A percentile compares a stretch with the other conserved stretches of the same genome.
Evolutionary conservation across 192 early-diverging fungal genomes (phyloP).

Genomic region (Haplosporangium gracile): DNA sequence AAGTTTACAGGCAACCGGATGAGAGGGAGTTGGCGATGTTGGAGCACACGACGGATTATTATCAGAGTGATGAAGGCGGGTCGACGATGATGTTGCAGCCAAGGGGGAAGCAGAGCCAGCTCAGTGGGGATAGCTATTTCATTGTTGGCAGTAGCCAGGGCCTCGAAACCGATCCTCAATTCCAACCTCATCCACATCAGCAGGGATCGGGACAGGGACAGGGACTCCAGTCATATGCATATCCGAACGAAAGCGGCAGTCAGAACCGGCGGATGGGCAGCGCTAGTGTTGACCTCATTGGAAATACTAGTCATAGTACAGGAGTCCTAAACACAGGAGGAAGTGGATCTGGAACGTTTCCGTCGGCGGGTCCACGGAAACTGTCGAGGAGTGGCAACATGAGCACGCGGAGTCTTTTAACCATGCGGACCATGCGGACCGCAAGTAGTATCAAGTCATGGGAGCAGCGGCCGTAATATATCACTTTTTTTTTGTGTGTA

Average conservation of each 20-base stretch:
- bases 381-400: conserved; percentile 17
- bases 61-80: neutral
- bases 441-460: conserved; percentile 14
- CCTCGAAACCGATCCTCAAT: neutral
- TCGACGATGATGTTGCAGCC: neutral
- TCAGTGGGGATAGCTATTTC: conserved; percentile 31
- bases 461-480: neutral
- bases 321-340: neutral
- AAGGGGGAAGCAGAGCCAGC: conserved; percentile 11
- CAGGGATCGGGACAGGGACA: too few species aligned
- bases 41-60: neutral
- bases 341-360: neutral
- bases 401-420: conserved; percentile 29
- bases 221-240: neutral
- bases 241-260: neutral
- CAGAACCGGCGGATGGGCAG: neutral
- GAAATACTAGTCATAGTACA: neutral
- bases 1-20: neutral
- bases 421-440: conserved; percentile 31
- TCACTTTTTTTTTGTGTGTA: neutral
- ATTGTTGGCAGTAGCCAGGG: conserved; percentile 4
- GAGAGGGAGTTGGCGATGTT: neutral
- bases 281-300: neutral
- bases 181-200: neutral
- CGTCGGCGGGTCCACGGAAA: neutral